Evolutionary conservation across 1,139 yeast genomes (phyloP), one percentile per base, ranked within the genome.

Genomic region (Pichia sp.): DNA sequence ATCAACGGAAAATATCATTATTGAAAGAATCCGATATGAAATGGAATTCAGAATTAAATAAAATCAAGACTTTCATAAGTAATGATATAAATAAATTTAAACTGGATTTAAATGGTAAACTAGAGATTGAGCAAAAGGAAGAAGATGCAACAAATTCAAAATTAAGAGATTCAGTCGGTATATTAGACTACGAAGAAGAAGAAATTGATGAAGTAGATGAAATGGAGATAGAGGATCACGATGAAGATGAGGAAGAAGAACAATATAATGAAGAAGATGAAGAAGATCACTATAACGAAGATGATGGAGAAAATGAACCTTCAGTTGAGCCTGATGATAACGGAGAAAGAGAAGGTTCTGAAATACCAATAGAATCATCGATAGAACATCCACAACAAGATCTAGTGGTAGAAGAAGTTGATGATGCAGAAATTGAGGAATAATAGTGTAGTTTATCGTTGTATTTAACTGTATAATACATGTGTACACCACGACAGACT

Each of bases 21-120:
- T 34, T 62, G 35, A 55, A 54, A 16, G 53, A 48, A 11, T 40
- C 56, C 48, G 56, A 60, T 39, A 40, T 52, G 30, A 61, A 61
- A 48, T 63, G 65, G 66, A 47, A 46, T 24, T 42, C 45, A n/a
- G 56, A 61, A 34, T 45, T 62, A 40, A 45, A 42, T 15, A 53
- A 51, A 30, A 44, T 62, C 35, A 53, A 50, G 20, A 39, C 42
- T 20, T 63, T 62, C 41, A 36, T 60, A 7, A 51, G 48, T 15
- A 51, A 50, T 15, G 62, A 58, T 34, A 35, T 56, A 4, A 42
- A 35, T 8, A 45, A 40, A 9, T 32, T 62, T n/a, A 54, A 49
- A 22, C 34, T 27, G 12, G 52, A 51, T 13, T 44, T 59, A 5
- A 47, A 8, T 43, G 43, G 15, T 36, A 56, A 54, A 42, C 25